Base-by-base conservation (phyloP, 2,329 filamentous ascomycete species). In the Fusarium cyanostomum region DNA sequence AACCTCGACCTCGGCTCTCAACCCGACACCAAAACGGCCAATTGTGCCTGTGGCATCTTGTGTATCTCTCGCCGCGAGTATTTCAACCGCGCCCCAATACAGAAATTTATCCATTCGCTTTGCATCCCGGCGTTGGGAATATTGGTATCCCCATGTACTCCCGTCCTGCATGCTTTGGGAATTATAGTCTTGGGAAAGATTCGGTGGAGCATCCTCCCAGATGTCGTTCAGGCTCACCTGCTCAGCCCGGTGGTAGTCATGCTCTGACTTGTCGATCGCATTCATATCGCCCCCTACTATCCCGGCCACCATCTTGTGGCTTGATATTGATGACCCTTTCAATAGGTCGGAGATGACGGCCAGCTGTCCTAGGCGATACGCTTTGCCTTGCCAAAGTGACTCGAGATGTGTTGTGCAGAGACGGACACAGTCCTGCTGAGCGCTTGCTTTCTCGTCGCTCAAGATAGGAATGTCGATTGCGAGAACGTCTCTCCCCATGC, bases 221-320 rank as follows among this genome's bases (percentile, higher is more conserved):
- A 52, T 24, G 3, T 57, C 57, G 7, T 39, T 30, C 5, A 60
- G 24, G 3, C 4, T 16, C 5, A 60, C 48, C 1, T 35, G 9
- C 5, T 26, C 6, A 7, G 15, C 28, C 8, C 10, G 27, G 18
- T 45, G 43, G 13, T 49, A 49, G 16, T 9, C 9, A 15, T 60
- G 31, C 15, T 57, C 57, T 5, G 35, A 49, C 5, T 30, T 26
- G 3, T 52, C 31, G 10, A 56, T 33, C 2, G 52, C n/a, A 41
- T 56, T 60, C 52, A 60, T 56, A 21, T 60, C 57, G 11, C 57
- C 52, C 4, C 42, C 56, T 7, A 60, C 57, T 9, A 60, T 11
- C 8, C 52, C 52, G 8, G 4, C 52, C 7, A 38, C 8, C 8
- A 60, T 7, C 18, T 12, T 31, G 11, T 12, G 33, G 2, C 28